Base-by-base conservation (phyloP, 2,329 filamentous ascomycete species). In the Aureobasidium sp. region DNA sequence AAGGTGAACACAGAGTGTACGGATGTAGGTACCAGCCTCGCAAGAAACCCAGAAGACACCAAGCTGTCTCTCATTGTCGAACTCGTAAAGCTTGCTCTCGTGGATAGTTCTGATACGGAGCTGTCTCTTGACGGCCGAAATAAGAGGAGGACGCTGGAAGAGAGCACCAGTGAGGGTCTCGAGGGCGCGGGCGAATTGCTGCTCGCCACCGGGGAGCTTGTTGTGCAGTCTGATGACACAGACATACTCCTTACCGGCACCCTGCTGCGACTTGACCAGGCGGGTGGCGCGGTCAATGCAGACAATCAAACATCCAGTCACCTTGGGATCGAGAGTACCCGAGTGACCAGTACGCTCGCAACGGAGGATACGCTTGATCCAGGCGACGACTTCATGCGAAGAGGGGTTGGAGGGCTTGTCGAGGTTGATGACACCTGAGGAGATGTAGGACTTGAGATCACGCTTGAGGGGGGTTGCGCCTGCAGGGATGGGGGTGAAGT, bases 11-110 rank as follows among this genome's bases (percentile, higher is more conserved):
- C 94, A 97, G 52, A 99, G 87, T 41, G 94, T 99, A 82, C 94
- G 90, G 75, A 99, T 97, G 78, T 99, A 99, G 67, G 94, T 99
- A 75, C 94, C 94, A 63, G 91, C 94, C 79, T 99, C 94, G 78
- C 94, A 99, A 79, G 91, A 96, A 70, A 97, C 94, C 93, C 94
- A 97, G 84, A 99, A 99, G 62, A 97, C 93, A 77, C 90, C 94
- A 41, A 99, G 84, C 76, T 97, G 92, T 71, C 94, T 87, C 72
- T 97, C 93, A 74, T 99, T 97, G 81, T 99, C 94, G 74, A 97
- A 99, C 81, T 99, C 94, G 74, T 80, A 82, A 61, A 97, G 83
- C 81, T 95, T 96, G 85, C 88, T 95, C 79, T 97, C 91, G 81
- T 97, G 89, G 70, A 99, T 96, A 66, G 93, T 97, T 78, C 94